These are phyloP conservation scores for Neurospora pannonica DNA, from an alignment of 495 filamentous ascomycete genomes.

Conservation along the genomic window DNA sequence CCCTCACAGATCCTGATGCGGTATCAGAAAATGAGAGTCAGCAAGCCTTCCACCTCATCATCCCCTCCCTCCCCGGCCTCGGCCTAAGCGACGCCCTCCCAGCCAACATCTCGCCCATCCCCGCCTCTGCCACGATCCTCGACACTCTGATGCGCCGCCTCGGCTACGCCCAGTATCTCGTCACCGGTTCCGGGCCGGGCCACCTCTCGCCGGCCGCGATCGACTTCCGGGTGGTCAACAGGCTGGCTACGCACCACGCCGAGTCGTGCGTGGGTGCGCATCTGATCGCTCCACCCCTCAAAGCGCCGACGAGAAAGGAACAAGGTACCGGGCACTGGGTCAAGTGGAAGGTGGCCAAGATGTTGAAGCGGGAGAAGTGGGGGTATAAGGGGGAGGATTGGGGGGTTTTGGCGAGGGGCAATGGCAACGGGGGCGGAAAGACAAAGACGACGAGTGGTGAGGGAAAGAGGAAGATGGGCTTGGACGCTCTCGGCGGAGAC, in stretches of 20 bases:
- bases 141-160: constrained; percentile 59
- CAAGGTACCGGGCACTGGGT: constrained; percentile 28
- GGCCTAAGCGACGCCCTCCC: constrained; percentile 56
- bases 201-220: constrained; percentile 28
- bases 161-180: constrained; percentile 56
- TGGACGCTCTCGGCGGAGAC: neutral
- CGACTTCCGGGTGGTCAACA: constrained; percentile 48
- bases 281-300: constrained; percentile 41
- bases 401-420: constrained; percentile 12
- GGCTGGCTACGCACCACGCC: constrained; percentile 43
- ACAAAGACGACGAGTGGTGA: neutral
- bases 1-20: constrained; percentile 40
- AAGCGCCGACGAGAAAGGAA: constrained; percentile 19
- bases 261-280: constrained; percentile 52
- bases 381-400: constrained; percentile 34
- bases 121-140: constrained; percentile 47
- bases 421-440: neutral
- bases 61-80: constrained; percentile 63
- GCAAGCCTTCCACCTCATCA: constrained; percentile 54
- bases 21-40: constrained; percentile 22
- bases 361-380: constrained; percentile 28
- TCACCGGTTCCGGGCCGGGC: constrained; percentile 28
- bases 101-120: constrained; percentile 46
- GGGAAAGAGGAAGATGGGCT: neutral
- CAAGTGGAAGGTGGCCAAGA: constrained; percentile 33